A percentile compares a stretch with the other conserved stretches of the same genome.
Evolutionary conservation across 2,329 filamentous ascomycete genomes (phyloP).

Genomic region (Aureobasidium leucospermi): DNA sequence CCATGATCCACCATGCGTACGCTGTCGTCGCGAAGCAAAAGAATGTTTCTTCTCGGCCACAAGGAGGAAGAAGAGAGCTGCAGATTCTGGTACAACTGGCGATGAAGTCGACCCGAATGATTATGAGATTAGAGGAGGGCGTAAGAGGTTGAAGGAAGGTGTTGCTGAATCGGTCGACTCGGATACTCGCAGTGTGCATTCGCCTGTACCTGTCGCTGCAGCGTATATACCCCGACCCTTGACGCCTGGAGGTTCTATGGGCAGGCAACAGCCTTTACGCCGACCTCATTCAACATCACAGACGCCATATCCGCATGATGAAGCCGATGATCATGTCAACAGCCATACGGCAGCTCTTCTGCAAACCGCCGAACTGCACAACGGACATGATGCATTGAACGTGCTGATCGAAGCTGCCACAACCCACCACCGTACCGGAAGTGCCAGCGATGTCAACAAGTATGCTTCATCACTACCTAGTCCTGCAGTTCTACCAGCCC

Average conservation of each 20-base stretch:
- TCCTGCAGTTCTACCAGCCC: slow-evolving; percentile 2
- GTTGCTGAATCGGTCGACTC: slow-evolving; percentile 31
- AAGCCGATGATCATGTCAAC: slow-evolving; percentile 51
- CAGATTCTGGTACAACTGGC: slow-evolving; percentile 37
- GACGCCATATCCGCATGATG: slow-evolving; percentile 30
- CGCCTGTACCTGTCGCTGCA: background rate
- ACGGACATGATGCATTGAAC: slow-evolving; percentile 86
- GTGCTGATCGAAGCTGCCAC: slow-evolving; percentile 78
- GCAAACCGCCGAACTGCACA: slow-evolving; percentile 66
- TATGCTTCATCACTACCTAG: slow-evolving; percentile 5
- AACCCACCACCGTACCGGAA: slow-evolving; percentile 42
- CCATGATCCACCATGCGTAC: slow-evolving; percentile 84
- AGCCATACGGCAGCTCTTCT: slow-evolving; percentile 54
- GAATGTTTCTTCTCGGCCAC: slow-evolving; percentile 96
- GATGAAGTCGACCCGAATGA: slow-evolving; percentile 44
- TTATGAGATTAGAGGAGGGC: slow-evolving; percentile 65
- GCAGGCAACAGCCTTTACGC: slow-evolving; percentile 58
- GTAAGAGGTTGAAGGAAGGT: slow-evolving; percentile 55
- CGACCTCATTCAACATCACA: slow-evolving; percentile 40
- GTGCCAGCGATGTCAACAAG: slow-evolving; percentile 19
- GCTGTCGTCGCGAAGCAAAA: slow-evolving; percentile 90
- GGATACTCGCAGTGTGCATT: background rate
- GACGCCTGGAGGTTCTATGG: slow-evolving; percentile 59
- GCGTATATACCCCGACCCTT: slow-evolving; percentile 43
- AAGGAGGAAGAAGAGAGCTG: slow-evolving; percentile 78